Percentiles rank a stretch among this genome's conserved stretches.
Evolutionary conservation across 106 monocot genomes (phyloP).

Genomic region (Platanthera zijinensis): DNA sequence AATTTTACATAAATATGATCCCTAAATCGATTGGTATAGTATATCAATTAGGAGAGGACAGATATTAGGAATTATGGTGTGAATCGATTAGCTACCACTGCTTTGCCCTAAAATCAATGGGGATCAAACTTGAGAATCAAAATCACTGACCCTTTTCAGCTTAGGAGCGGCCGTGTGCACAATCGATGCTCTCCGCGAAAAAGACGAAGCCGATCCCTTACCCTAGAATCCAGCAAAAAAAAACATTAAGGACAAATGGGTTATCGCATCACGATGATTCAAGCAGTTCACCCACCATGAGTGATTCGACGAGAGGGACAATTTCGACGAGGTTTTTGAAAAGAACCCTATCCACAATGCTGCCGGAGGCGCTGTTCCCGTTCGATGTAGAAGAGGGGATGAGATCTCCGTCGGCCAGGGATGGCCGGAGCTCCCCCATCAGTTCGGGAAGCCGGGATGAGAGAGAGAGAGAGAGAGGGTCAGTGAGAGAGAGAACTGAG

Average conservation of each 20-base stretch:
- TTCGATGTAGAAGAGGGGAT: background rate
- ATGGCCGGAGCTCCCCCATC: background rate
- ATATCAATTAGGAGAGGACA: background rate
- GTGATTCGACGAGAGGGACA: conserved; percentile 89
- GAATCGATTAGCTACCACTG: background rate
- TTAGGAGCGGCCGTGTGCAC: conserved; percentile 40
- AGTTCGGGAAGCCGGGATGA: background rate
- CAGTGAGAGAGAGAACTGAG: no score
- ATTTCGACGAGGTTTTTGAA: conserved; percentile 93
- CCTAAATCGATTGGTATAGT: background rate
- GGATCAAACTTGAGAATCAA: background rate
- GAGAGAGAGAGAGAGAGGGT: background rate
- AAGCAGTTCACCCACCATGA: conserved; percentile 46
- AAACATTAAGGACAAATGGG: background rate
- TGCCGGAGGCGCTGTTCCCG: conserved; percentile 4
- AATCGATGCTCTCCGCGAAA: conserved; percentile 38
- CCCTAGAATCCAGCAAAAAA: conserved; percentile 17
- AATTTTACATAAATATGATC: background rate
- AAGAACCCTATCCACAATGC: conserved; percentile 67
- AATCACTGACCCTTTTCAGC: conserved; percentile 37
- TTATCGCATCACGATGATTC: background rate
- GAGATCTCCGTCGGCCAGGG: background rate
- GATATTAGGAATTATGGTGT: background rate
- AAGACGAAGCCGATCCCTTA: conserved; percentile 28
- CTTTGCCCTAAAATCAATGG: background rate